Evolutionary conservation across 2,329 filamentous ascomycete species (phyloP), one percentile per base, ranked within the genome.

Genomic region (Orbilia brochopaga): DNA sequence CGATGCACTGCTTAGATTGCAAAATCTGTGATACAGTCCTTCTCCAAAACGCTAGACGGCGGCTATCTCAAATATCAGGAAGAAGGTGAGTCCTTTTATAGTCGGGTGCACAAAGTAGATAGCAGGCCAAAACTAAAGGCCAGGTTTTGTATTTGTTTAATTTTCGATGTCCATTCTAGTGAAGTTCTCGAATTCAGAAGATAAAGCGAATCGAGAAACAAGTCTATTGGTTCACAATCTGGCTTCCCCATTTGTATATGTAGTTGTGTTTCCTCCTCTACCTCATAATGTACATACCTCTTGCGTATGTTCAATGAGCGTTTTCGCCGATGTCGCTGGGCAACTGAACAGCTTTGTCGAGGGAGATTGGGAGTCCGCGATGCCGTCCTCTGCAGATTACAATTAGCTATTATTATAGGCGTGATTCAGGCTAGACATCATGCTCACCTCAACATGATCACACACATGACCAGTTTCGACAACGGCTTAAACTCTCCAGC

Each of bases 361-460:
- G 60, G 10, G 69, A 44, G 4, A 73, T 54, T 53, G 69, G 69
- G 11, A 73, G 52, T 19, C 69, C 69, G n/a, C 69, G 69, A 42
- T 66, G 69, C 3, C 69, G 69, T 37, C 69, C 69, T 44, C 66
- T 64, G 15, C 44, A 17, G 7, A 27, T 8, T 6, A 3, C 15
- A 51, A 19, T 51, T 51, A 51, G 46, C 17, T 27, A 51, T 7
- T 4, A 3, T 17, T 7, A 51, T 51, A 13, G 4, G 5, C 19
- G 15, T 10, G 7, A 27, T 42, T 51, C n/a, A 13, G 3, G 19
- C 7, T 30, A 3, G n/a, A 11, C 15, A 17, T 2, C 2, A 21
- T 5, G 56, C 58, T 44, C n/a, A 70, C 40, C 67, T 37, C 10
- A 76, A n/a, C 75, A 76, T 76, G 10, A 76, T 61, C 6, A 62